phyloP scores from a whole-genome alignment of 306 rosid species.

The Amphicarpaea edgeworthii region DNA sequence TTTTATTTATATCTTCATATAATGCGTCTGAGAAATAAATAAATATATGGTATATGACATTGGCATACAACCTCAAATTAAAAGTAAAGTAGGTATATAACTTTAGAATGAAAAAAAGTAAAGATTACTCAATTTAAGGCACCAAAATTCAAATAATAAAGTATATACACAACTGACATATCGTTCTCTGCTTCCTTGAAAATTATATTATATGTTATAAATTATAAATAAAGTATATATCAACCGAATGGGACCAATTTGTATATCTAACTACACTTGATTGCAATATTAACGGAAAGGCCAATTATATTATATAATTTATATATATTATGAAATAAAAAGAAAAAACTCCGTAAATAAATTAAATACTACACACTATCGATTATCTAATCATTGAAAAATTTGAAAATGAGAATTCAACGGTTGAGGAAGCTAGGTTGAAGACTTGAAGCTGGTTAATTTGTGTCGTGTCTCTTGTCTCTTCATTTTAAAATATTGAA shows the following conservation, averaged over 20 bases:
- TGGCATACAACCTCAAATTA: background rate
- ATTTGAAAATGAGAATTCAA: constrained; percentile 22
- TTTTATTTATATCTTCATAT: background rate
- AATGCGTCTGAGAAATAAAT: background rate
- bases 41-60: background rate
- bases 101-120: background rate
- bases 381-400: background rate
- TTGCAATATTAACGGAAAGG: background rate
- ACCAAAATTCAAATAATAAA: background rate
- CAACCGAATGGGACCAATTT: background rate
- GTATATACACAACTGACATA: background rate
- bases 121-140: background rate
- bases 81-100: constrained; percentile 1
- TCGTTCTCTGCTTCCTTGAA: background rate
- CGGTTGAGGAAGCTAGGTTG: constrained; percentile 15
- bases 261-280: background rate
- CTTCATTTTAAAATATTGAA: background rate
- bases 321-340: background rate
- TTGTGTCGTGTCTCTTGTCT: too few species aligned
- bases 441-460: constrained; percentile 1
- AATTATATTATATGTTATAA: too few species aligned
- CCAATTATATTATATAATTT: background rate
- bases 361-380: background rate
- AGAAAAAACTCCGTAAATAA: background rate
- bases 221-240: too few species aligned